Evolutionary conservation across 768 basidiomycete genomes (phyloP).

Genomic region (Tylopilus plumbeoviolaceoides): DNA sequence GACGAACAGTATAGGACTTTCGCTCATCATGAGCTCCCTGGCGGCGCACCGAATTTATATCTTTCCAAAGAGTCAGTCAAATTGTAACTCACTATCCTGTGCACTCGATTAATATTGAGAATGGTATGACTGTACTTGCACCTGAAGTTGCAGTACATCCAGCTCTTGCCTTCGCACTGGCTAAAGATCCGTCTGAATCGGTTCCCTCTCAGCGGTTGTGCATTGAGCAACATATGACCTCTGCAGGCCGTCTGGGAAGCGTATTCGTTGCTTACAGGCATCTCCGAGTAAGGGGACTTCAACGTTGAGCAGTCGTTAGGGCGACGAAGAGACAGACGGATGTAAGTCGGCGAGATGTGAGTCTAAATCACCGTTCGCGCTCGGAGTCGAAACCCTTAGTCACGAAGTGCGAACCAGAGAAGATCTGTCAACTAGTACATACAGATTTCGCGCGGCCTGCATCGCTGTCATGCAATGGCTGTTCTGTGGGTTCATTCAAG

Average conservation of each 20-base stretch:
- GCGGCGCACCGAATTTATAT: not conserved
- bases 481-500: too few relatives aligned
- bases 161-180: constrained; percentile 4
- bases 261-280: constrained; percentile 18
- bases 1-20: constrained; percentile 4
- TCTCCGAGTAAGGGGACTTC: not conserved
- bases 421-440: not conserved
- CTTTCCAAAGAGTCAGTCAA: not conserved
- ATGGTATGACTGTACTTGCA: constrained; percentile 22
- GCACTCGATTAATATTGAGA: constrained; percentile 16
- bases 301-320: not conserved
- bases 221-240: constrained; percentile 9
- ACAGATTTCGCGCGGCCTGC: too few relatives aligned
- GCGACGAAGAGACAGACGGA: not conserved
- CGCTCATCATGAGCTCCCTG: constrained; percentile 6
- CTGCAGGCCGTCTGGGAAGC: constrained; percentile 18
- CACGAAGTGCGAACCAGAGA: not conserved
- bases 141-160: not conserved
- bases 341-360: not conserved
- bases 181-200: not conserved
- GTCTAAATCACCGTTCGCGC: too few relatives aligned
- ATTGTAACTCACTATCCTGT: constrained; percentile 5
- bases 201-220: constrained; percentile 10
- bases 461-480: too few relatives aligned
- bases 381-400: not conserved